Evolutionary conservation across 352 stramenopile species (phyloP).

Genomic region (Thraustochytrium striatum): DNA sequence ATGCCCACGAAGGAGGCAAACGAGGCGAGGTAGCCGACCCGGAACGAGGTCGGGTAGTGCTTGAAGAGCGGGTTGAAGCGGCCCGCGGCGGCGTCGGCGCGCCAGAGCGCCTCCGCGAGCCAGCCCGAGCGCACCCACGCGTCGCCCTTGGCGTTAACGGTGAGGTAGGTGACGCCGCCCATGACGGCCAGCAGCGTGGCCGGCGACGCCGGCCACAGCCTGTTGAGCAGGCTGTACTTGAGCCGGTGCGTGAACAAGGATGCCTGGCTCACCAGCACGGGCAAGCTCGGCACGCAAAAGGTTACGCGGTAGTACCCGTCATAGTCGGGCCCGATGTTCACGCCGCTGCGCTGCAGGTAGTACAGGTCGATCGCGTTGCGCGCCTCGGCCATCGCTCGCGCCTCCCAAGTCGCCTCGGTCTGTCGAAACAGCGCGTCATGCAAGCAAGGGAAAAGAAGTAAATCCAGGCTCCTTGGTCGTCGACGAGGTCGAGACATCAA

Average conservation of each 20-base stretch:
- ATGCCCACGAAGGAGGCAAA: constrained; percentile 72
- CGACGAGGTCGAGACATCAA: too few relatives aligned
- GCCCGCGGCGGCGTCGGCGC: constrained; percentile 46
- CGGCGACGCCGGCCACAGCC: constrained; percentile 40
- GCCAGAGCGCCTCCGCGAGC: constrained; percentile 70
- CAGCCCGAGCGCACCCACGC: constrained; percentile 74
- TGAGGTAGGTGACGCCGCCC: constrained; percentile 31
- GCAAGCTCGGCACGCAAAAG: constrained; percentile 7
- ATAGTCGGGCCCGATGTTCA: constrained; percentile 11
- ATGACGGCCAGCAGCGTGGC: constrained; percentile 44
- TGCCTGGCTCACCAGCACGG: neutral
- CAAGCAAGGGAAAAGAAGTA: too few relatives aligned
- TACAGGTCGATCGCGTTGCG: constrained; percentile 44
- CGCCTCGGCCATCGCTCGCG: constrained; percentile 28
- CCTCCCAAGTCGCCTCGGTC: neutral
- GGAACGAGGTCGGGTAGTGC: constrained; percentile 66
- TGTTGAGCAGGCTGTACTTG: constrained; percentile 45
- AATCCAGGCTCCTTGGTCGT: too few relatives aligned
- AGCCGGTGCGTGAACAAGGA: constrained; percentile 1
- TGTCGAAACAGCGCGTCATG: too few relatives aligned
- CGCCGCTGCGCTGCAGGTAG: constrained; percentile 42
- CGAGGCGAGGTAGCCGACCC: constrained; percentile 73
- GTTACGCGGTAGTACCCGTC: constrained; percentile 46
- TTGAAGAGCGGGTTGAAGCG: constrained; percentile 61
- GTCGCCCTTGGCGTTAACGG: constrained; percentile 54